Evolutionary conservation across 108 stramenopile genomes (phyloP).

Genomic region (Parietichytrium sp.): DNA sequence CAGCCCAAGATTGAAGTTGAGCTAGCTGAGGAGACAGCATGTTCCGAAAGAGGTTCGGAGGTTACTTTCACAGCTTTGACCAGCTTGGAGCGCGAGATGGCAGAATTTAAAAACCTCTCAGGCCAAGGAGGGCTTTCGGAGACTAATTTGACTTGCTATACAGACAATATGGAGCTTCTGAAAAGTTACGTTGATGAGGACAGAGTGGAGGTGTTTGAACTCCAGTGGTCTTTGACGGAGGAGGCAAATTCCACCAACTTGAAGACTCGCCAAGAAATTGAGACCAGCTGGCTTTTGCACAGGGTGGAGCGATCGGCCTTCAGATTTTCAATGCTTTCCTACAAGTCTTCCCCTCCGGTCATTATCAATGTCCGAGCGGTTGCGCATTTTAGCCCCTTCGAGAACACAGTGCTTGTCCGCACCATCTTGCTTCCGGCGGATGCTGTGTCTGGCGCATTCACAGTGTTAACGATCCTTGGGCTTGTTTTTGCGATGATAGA

Average conservation of each 20-base stretch:
- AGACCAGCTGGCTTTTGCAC: not conserved
- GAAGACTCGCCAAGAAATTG: not conserved
- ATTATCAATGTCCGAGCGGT: not conserved
- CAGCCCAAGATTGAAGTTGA: not conserved
- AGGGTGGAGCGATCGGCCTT: constrained; percentile 13
- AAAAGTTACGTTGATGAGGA: too few relatives aligned
- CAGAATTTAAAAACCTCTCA: not conserved
- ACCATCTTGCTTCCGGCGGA: not conserved
- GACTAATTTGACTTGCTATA: not conserved
- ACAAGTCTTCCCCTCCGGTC: not conserved
- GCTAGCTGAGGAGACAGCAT: not conserved
- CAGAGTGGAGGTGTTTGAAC: too few relatives aligned
- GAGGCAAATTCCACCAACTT: too few relatives aligned
- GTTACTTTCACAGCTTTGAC: too few relatives aligned
- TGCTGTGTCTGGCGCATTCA: too few relatives aligned
- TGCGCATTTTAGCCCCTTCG: not conserved
- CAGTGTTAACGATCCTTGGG: too few relatives aligned
- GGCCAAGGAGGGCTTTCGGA: too few relatives aligned
- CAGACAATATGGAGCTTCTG: not conserved
- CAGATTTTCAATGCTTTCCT: not conserved
- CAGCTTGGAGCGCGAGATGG: not conserved
- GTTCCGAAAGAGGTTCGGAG: not conserved
- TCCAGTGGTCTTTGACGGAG: not conserved
- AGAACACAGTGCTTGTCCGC: not conserved
- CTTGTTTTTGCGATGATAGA: too few relatives aligned